phyloP scores from a whole-genome alignment of 768 basidiomycete genomes.

The Phanerochaete carnosa region DNA sequence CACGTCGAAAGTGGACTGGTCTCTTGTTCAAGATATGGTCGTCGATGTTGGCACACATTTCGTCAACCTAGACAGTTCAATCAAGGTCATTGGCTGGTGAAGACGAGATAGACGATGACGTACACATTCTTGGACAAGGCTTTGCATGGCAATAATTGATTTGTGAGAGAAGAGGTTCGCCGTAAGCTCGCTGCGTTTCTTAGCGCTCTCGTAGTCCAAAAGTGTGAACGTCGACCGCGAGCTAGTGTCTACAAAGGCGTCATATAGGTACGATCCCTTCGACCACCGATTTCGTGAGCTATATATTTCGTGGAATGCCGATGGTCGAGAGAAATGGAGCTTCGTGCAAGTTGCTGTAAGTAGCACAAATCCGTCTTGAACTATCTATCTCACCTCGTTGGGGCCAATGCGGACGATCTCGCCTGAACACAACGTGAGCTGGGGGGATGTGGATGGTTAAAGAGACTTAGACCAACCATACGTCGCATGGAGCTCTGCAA shows the following conservation, averaged over 20 bases:
- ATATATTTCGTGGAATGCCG: constrained; percentile 39
- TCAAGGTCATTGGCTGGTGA: constrained; percentile 26
- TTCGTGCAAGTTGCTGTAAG: constrained; percentile 7
- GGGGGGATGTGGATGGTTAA: not conserved
- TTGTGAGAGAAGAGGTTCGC: constrained; percentile 36
- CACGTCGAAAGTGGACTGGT: not conserved
- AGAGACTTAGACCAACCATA: not conserved
- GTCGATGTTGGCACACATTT: constrained; percentile 21
- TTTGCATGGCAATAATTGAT: constrained; percentile 32
- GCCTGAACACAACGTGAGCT: constrained; percentile 20
- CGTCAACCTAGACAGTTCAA: constrained; percentile 31
- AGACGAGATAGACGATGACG: not conserved
- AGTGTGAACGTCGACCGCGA: constrained; percentile 32
- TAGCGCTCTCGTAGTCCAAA: constrained; percentile 31
- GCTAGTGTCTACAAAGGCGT: constrained; percentile 31
- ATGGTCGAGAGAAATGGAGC: constrained; percentile 41
- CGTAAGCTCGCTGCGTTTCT: constrained; percentile 28
- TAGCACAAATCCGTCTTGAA: not conserved
- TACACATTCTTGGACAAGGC: constrained; percentile 30
- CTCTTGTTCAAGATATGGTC: not conserved
- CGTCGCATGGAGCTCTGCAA: not conserved
- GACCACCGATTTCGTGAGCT: constrained; percentile 25
- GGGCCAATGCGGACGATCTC: constrained; percentile 35
- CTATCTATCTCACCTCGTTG: constrained; percentile 30
- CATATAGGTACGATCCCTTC: constrained; percentile 38